phyloP scores from a whole-genome alignment of 2,329 filamentous ascomycete genomes.

The Phaeophleospora eucalypticola region DNA sequence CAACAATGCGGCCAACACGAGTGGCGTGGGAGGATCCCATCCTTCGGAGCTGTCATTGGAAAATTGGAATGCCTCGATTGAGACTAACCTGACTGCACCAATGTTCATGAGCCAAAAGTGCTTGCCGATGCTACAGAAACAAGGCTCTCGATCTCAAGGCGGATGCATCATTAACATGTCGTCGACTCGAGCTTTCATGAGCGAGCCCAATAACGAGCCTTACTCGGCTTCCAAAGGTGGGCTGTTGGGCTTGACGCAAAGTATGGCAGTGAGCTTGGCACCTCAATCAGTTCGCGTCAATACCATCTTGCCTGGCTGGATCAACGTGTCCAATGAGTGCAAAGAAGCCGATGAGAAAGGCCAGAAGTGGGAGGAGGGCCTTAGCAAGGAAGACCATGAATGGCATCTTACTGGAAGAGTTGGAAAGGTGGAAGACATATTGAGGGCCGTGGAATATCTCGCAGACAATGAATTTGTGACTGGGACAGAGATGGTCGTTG shows the following conservation, averaged over 20 bases:
- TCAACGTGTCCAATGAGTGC: constrained; percentile 46
- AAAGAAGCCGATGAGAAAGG: constrained; percentile 40
- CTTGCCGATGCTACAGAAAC: constrained; percentile 26
- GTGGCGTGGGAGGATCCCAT: constrained; percentile 31
- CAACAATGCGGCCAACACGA: constrained; percentile 42
- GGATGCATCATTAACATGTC: constrained; percentile 45
- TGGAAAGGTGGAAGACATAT: constrained; percentile 47
- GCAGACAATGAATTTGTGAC: constrained; percentile 40
- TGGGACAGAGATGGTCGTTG: constrained; percentile 45
- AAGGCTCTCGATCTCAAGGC: constrained; percentile 12
- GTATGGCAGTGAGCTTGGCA: constrained; percentile 46
- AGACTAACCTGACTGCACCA: constrained; percentile 39
- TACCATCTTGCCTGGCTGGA: constrained; percentile 50
- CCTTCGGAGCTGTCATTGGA: constrained; percentile 35
- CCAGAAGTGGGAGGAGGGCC: constrained; percentile 43
- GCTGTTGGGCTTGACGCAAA: constrained; percentile 48
- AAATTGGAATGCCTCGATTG: constrained; percentile 37
- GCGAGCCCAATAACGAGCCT: constrained; percentile 48
- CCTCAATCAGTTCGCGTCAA: constrained; percentile 46
- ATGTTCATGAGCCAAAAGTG: constrained; percentile 29
- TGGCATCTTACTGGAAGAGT: constrained; percentile 52
- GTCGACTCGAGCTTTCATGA: constrained; percentile 48
- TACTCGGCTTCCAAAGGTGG: constrained; percentile 51
- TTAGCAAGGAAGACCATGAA: constrained; percentile 42
- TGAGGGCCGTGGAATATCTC: constrained; percentile 40